Percentiles rank a stretch among this genome's conserved stretches.
Evolutionary conservation across 805 yeast species (phyloP).

Genomic region (Candida odintsovae): DNA sequence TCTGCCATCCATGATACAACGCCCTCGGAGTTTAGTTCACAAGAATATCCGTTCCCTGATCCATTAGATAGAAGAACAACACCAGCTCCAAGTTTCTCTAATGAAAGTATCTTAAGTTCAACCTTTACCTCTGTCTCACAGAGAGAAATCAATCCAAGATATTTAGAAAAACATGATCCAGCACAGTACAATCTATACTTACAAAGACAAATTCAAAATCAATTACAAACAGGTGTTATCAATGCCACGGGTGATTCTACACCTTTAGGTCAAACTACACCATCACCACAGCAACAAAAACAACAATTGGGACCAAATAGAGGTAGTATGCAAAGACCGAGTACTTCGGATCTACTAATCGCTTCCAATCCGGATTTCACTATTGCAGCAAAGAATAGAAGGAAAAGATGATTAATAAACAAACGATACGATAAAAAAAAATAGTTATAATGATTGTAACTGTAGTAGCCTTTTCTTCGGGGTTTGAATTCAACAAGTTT

Average conservation of each 20-base stretch:
- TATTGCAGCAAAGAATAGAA: not conserved
- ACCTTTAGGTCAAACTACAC: not conserved
- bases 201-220: conserved; percentile 6
- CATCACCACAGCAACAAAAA: not conserved
- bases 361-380: conserved; percentile 5
- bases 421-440: too few species aligned
- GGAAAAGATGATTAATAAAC: not conserved
- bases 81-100: conserved; percentile 27
- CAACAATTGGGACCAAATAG: not conserved
- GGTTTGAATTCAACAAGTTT: too few species aligned
- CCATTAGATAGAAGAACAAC: conserved; percentile 22
- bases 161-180: conserved; percentile 27
- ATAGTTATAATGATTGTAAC: too few species aligned
- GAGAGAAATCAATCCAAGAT: conserved; percentile 61
- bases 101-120: conserved; percentile 35
- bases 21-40: not conserved
- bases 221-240: not conserved
- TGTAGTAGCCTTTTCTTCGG: too few species aligned
- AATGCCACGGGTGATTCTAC: not conserved
- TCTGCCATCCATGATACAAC: conserved; percentile 1
- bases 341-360: not conserved
- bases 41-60: conserved; percentile 18
- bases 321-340: not conserved
- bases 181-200: conserved; percentile 11
- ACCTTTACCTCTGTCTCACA: conserved; percentile 76